phyloP scores from a whole-genome alignment of 441 rosid species.

The Theobroma grandiflorum region DNA sequence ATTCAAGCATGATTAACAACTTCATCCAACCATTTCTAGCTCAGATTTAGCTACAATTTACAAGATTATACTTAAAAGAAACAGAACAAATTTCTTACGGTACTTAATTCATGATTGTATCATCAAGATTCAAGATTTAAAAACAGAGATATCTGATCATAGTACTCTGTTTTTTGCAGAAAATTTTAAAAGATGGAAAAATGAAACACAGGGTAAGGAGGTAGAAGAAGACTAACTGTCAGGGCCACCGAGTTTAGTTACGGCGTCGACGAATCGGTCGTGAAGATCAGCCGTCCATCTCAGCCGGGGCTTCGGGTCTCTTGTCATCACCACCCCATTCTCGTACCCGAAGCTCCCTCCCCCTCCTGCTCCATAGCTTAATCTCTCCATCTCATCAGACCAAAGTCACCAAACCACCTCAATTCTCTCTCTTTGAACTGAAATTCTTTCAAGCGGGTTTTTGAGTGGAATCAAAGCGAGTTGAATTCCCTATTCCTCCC shows the following conservation, averaged over 20 bases:
- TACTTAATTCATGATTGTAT: neutral
- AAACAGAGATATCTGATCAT: neutral
- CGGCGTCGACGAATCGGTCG: slow-evolving; percentile 74
- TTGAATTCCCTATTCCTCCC: neutral
- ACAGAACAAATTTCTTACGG: neutral
- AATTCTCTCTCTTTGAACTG: neutral
- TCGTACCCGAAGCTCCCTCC: slow-evolving; percentile 45
- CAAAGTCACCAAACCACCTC: neutral
- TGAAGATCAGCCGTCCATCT: slow-evolving; percentile 85
- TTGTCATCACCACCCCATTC: slow-evolving; percentile 77
- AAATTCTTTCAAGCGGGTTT: neutral
- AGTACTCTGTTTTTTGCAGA: too few species aligned
- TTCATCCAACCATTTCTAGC: neutral
- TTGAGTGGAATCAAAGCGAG: neutral
- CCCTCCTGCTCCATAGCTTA: slow-evolving; percentile 36
- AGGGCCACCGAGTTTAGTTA: slow-evolving; percentile 76
- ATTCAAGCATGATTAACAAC: neutral
- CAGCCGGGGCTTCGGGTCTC: slow-evolving; percentile 78
- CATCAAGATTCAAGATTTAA: neutral
- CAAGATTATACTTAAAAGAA: neutral
- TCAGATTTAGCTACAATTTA: neutral
- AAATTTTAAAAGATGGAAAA: too few species aligned
- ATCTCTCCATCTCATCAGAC: slow-evolving; percentile 46
- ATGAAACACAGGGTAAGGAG: neutral
- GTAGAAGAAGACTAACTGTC: slow-evolving; percentile 48